A percentile compares a stretch with the other conserved stretches of the same genome.
These are phyloP conservation scores for Paecilomyces niveus DNA, from an alignment of 2,329 filamentous ascomycete species.

Conservation along the genomic window DNA sequence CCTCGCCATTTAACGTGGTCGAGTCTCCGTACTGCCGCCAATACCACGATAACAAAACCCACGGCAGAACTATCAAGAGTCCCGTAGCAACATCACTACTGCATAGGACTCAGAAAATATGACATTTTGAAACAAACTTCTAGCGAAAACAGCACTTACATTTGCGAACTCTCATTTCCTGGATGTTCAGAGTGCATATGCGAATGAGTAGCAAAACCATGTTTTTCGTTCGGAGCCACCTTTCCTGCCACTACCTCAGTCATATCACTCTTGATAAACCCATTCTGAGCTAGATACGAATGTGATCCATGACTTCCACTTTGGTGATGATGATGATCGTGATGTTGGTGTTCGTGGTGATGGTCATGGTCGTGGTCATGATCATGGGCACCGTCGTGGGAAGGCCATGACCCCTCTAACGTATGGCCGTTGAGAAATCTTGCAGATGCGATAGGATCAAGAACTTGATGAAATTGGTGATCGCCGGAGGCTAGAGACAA, in stretches of 20 bases:
- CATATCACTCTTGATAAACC: background rate
- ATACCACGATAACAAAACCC: slow-evolving; percentile 32
- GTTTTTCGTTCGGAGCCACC: background rate
- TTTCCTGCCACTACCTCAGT: background rate
- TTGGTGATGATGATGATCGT: slow-evolving; percentile 13
- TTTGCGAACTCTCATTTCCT: background rate
- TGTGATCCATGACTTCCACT: background rate
- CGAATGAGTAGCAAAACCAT: background rate
- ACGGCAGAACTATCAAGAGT: slow-evolving; percentile 33
- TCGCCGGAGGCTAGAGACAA: slow-evolving; percentile 16
- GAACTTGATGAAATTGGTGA: slow-evolving; percentile 10
- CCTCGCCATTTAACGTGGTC: background rate
- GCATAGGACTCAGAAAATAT: slow-evolving; percentile 14
- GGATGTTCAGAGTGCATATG: slow-evolving; percentile 1
- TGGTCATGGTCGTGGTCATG: slow-evolving; percentile 17
- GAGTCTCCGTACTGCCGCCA: slow-evolving; percentile 17
- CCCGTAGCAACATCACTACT: slow-evolving; percentile 45
- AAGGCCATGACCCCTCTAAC: slow-evolving; percentile 1
- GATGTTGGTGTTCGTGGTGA: slow-evolving; percentile 21
- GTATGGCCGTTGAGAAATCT: background rate
- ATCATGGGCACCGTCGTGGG: slow-evolving; percentile 13
- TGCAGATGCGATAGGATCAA: background rate
- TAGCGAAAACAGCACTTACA: slow-evolving; percentile 8
- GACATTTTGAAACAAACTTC: background rate
- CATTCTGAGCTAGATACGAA: slow-evolving; percentile 1